Percentiles rank a stretch among this genome's conserved stretches.
Conservation (phyloP, 2,329 filamentous ascomycete species). For the Incumbomyces delicatus region DNA sequence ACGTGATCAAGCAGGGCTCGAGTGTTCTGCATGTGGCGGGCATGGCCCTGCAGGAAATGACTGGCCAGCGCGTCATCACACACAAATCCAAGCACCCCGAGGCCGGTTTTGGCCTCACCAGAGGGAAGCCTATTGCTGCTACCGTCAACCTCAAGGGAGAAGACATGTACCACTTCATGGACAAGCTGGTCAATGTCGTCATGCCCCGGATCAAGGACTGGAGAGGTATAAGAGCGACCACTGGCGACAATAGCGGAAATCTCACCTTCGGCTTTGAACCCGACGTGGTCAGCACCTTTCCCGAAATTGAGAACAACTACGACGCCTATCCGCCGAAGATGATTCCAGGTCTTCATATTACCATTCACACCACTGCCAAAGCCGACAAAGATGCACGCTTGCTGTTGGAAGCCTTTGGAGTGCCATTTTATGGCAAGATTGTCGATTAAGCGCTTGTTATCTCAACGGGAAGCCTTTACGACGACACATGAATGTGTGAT, state of each 20-base stretch:
- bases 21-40: constrained; percentile 72
- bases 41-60: constrained; percentile 76
- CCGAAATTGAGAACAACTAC: constrained; percentile 90
- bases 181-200: constrained; percentile 82
- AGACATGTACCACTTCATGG: constrained; percentile 79
- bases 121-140: constrained; percentile 58
- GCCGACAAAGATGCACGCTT: constrained; percentile 78
- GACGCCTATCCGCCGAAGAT: constrained; percentile 63
- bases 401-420: constrained; percentile 59
- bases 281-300: constrained; percentile 72
- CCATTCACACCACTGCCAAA: constrained; percentile 72
- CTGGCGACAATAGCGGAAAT: constrained; percentile 83
- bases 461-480: too few species aligned
- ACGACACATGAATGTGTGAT: too few species aligned
- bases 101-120: constrained; percentile 62
- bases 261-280: constrained; percentile 69
- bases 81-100: constrained; percentile 63
- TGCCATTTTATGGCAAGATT: constrained; percentile 75
- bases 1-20: constrained; percentile 58
- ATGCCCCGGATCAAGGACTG: constrained; percentile 95
- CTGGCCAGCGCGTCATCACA: constrained; percentile 61
- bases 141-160: constrained; percentile 71
- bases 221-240: constrained; percentile 64
- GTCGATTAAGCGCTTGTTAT: constrained; percentile 32
- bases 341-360: constrained; percentile 78